Conservation (phyloP, 352 stramenopile genomes). For the Pythium aristosporum region DNA sequence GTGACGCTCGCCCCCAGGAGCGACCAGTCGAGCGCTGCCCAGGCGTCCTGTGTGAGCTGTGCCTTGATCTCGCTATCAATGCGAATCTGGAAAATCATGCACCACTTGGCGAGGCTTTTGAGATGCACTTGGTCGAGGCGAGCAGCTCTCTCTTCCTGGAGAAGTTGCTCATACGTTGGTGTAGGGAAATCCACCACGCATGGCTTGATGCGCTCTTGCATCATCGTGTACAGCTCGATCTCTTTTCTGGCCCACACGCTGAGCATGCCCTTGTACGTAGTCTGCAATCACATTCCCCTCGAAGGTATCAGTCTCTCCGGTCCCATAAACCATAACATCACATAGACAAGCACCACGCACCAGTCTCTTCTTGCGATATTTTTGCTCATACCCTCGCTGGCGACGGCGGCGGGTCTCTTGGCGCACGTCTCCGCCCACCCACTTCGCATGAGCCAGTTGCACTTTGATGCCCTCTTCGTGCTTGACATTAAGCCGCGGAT, state of each 20-base stretch:
- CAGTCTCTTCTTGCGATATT: constrained; percentile 31
- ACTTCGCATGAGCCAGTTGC: not conserved
- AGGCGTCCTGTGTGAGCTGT: not conserved
- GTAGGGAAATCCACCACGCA: not conserved
- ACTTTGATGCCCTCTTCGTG: constrained; percentile 7
- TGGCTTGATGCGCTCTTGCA: not conserved
- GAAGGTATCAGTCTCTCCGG: not conserved
- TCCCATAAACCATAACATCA: too few species aligned
- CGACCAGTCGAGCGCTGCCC: constrained; percentile 1
- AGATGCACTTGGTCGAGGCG: not conserved
- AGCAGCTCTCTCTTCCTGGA: not conserved
- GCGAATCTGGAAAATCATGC: not conserved
- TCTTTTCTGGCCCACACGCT: constrained; percentile 11
- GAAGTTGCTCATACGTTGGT: not conserved
- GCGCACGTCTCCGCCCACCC: not conserved
- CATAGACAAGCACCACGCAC: constrained; percentile 30
- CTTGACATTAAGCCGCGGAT: constrained; percentile 3
- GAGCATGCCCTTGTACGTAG: not conserved
- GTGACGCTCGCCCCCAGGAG: constrained; percentile 6
- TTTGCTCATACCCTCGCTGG: constrained; percentile 14
- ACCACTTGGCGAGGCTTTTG: not conserved
- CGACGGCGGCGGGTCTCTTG: constrained; percentile 4
- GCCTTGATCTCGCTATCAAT: not conserved
- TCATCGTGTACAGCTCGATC: not conserved
- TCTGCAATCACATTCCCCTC: not conserved